Evolutionary conservation across 306 rosid genomes (phyloP).

Genomic region (Macrotyloma uniflorum): DNA sequence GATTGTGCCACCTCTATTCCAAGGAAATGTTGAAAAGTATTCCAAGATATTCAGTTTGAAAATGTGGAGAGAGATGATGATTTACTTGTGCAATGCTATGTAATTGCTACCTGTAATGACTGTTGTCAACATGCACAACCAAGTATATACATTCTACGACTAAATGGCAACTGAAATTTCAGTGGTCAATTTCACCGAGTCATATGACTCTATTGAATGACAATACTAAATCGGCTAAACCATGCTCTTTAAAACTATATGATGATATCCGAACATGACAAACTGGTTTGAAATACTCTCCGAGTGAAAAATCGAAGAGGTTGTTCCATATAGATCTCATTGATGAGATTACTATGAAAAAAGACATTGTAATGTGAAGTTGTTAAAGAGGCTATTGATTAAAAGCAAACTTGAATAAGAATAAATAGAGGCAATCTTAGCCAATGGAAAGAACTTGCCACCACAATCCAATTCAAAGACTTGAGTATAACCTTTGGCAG

Average conservation of each 20-base stretch:
- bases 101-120: background rate
- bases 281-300: background rate
- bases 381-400: background rate
- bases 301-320: background rate
- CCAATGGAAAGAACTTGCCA: background rate
- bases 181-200: too few species aligned
- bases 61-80: background rate
- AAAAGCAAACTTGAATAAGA: background rate
- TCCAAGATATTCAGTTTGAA: too few species aligned
- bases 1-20: background rate
- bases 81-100: background rate
- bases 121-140: background rate
- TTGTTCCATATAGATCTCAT: background rate
- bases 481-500: too few species aligned
- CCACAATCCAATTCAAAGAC: background rate
- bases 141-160: too few species aligned
- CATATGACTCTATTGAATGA: background rate
- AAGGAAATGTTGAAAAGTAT: background rate
- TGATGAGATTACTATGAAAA: background rate
- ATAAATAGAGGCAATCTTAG: background rate
- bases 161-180: too few species aligned
- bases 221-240: background rate
- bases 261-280: too few species aligned
- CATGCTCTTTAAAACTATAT: too few species aligned
- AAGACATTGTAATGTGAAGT: background rate